Evolutionary conservation across 139 green algal genomes (phyloP).

Genomic region (Picochlorum sp.): DNA sequence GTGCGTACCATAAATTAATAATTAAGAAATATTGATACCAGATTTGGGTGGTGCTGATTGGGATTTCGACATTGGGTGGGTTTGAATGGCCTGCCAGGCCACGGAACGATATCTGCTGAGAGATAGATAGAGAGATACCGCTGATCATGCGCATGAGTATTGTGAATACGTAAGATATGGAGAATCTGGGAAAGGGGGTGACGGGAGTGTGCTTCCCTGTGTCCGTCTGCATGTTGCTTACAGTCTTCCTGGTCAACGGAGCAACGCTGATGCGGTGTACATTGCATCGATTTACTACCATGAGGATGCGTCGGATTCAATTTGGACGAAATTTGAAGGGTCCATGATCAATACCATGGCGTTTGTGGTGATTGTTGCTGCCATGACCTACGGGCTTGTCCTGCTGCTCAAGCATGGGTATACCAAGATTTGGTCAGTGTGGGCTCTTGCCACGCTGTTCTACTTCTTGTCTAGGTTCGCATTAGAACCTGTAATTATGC

Average conservation of each 20-base stretch:
- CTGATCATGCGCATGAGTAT: background rate
- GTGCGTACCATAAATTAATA: too few species aligned
- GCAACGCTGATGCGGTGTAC: slow-evolving; percentile 34
- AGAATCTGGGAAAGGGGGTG: slow-evolving; percentile 71
- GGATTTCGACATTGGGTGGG: too few species aligned
- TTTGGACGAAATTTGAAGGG: slow-evolving; percentile 68
- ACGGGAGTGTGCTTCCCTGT: slow-evolving; percentile 76
- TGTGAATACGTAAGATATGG: slow-evolving; percentile 12
- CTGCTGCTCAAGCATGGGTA: slow-evolving; percentile 80
- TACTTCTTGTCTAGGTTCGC: slow-evolving; percentile 63
- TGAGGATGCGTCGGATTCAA: slow-evolving; percentile 64
- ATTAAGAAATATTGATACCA: too few species aligned
- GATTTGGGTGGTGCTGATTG: too few species aligned
- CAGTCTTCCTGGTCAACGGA: slow-evolving; percentile 71
- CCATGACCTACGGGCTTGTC: slow-evolving; percentile 86
- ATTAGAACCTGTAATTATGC: slow-evolving; percentile 10
- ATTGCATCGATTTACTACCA: slow-evolving; percentile 71
- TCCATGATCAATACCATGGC: slow-evolving; percentile 85
- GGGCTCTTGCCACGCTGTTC: slow-evolving; percentile 72
- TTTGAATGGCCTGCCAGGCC: too few species aligned
- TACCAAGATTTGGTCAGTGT: slow-evolving; percentile 78
- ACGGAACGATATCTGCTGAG: too few species aligned
- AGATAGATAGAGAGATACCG: too few species aligned
- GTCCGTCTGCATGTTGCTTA: slow-evolving; percentile 86
- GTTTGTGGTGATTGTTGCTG: slow-evolving; percentile 73